phyloP scores from a whole-genome alignment of 352 stramenopile genomes.

The Phytophthora citrophthora region DNA sequence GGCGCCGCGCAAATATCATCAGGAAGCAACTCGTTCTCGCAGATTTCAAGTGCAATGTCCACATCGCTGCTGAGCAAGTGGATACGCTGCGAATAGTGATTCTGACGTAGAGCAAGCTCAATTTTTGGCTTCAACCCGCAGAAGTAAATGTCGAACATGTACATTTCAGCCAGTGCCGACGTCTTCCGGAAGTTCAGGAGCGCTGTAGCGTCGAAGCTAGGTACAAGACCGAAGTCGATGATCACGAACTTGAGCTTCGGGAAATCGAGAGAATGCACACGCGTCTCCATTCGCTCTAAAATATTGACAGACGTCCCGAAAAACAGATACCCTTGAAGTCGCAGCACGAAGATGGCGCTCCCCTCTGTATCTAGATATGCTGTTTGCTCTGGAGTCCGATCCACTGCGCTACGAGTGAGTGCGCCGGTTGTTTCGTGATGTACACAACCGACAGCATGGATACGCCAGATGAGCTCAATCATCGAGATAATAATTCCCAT shows the following conservation, averaged over 20 bases:
- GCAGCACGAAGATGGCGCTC: conserved; percentile 72
- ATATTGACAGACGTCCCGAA: conserved; percentile 86
- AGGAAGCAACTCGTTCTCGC: conserved; percentile 67
- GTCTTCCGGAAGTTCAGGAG: conserved; percentile 80
- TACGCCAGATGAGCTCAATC: conserved; percentile 79
- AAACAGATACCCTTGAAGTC: conserved; percentile 82
- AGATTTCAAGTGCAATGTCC: conserved; percentile 68
- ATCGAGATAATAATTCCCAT: conserved; percentile 84
- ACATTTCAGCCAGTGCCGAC: conserved; percentile 62
- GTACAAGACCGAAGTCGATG: conserved; percentile 84
- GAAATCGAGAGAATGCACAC: conserved; percentile 65
- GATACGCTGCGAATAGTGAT: conserved; percentile 52
- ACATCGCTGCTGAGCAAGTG: conserved; percentile 60
- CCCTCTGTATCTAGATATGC: conserved; percentile 61
- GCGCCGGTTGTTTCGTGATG: conserved; percentile 77
- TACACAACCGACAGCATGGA: conserved; percentile 79
- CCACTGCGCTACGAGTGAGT: conserved; percentile 68
- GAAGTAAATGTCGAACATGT: conserved; percentile 83
- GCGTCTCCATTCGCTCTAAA: conserved; percentile 75
- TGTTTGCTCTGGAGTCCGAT: conserved; percentile 67
- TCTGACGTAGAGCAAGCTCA: conserved; percentile 52
- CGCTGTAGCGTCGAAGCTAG: conserved; percentile 78
- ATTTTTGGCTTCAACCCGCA: conserved; percentile 66
- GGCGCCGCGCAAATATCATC: conserved; percentile 41
- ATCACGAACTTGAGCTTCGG: conserved; percentile 67